Evolutionary conservation across 2,329 filamentous ascomycete species (phyloP).

Genomic region (Sporothrix mexicana): DNA sequence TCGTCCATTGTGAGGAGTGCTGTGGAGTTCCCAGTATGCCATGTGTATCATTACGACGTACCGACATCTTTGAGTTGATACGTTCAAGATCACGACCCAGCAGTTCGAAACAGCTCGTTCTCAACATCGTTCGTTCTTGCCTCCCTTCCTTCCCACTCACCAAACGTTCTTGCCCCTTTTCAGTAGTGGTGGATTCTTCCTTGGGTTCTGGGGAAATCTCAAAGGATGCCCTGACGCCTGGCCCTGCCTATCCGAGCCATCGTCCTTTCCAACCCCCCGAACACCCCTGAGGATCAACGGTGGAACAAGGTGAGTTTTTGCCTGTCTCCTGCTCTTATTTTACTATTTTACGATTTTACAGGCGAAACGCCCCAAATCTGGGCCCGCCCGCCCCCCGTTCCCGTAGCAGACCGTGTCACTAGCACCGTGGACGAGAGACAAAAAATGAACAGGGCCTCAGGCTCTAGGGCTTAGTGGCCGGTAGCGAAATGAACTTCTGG

Average conservation of each 20-base stretch:
- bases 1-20: not conserved
- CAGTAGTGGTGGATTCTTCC: not conserved
- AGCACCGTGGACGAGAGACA: not conserved
- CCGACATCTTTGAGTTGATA: not conserved
- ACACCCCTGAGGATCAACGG: slow-evolving; percentile 1
- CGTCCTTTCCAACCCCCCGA: not conserved
- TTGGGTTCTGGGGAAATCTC: not conserved
- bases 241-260: not conserved
- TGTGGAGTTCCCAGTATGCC: not conserved
- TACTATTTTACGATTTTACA: not conserved
- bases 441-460: not conserved
- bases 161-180: not conserved
- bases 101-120: no score
- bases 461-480: not conserved
- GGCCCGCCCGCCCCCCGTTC: slow-evolving; percentile 2
- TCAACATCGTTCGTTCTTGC: not conserved
- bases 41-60: slow-evolving; percentile 7
- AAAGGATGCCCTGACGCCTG: not conserved
- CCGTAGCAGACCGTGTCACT: not conserved
- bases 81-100: not conserved
- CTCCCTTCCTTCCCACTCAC: not conserved
- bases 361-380: not conserved
- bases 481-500: not conserved
- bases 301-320: not conserved
- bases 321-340: no score